Evolutionary conservation across 768 basidiomycete genomes (phyloP), one percentile per base, ranked within the genome.

Genomic region (Glaciozyma martinii): DNA sequence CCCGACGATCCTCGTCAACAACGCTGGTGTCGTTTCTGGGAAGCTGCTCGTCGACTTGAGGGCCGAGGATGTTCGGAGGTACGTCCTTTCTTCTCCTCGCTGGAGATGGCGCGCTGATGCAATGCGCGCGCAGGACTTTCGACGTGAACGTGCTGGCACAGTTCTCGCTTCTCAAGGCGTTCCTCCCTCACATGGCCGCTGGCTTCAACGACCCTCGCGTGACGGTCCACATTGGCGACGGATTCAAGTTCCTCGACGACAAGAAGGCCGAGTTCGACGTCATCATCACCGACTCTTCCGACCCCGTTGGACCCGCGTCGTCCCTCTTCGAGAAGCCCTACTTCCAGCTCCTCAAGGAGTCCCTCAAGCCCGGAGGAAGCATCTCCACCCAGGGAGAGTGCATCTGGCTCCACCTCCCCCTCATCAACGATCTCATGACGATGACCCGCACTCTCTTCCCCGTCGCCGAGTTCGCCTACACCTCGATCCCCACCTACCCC

Each of bases 201-300:
- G 84, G 94, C 47, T 84, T 94, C 67, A 77, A 81, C 46, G 86
- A 89, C 68, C 84, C 88, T 19, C 85, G 85, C 60, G 93, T 97
- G 61, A 84, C 80, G 12, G 87, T 97, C 59, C 80, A 83, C 79
- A 83, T 98, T 72, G 94, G 93, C 55, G 93, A 97, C 71, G 94
- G 94, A 53, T 95, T 97, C 85, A 89, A 91, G 77, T 98, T 93
- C 81, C 85, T 99, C 56, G 85, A 85, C 18, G 87, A 90, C 58
- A 87, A 94, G 78, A 83, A 86, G 71, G 80, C 84, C 56, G 95
- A 94, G 63, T 74, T 68, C 84, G 94, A 99, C 75, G 90, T 89
- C 66, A 98, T 99, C 80, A 89, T 99, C 79, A 99, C 94, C 67
- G 94, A 99, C 77, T 97, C 93, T 25, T 95, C 92, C 27, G 94